Evolutionary conservation across 176 grass and related monocot species (phyloP).

Genomic region (Ananas comosus): DNA sequence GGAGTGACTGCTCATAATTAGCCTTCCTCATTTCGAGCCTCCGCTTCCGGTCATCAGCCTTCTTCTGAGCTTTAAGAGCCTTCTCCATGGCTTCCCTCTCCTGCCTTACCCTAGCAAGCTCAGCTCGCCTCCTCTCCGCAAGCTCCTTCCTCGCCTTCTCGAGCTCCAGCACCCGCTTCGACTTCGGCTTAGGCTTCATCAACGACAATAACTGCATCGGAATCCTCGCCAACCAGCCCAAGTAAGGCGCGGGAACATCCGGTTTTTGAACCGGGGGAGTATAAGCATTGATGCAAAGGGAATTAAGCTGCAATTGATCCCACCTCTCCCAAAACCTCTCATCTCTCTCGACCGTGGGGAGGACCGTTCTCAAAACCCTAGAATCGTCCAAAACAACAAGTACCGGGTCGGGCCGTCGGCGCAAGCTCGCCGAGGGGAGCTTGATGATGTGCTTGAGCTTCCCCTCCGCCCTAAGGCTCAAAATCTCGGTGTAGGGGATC

Average conservation of each 20-base stretch:
- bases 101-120: constrained; percentile 6
- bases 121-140: constrained; percentile 1
- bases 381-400: constrained; percentile 18
- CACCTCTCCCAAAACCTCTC: constrained; percentile 24
- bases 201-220: neutral
- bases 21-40: constrained; percentile 11
- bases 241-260: constrained; percentile 15
- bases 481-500: constrained; percentile 20
- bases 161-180: constrained; percentile 21
- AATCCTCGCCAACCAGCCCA: constrained; percentile 22
- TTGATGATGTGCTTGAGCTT: constrained; percentile 24
- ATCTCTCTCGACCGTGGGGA: constrained; percentile 16
- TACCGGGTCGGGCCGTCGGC: constrained; percentile 3
- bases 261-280: constrained; percentile 16
- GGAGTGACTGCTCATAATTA: constrained; percentile 19
- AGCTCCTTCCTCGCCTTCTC: constrained; percentile 25
- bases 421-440: constrained; percentile 12
- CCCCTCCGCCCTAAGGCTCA: constrained; percentile 16
- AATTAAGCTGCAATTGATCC: constrained; percentile 22
- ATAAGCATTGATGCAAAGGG: constrained; percentile 25
- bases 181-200: constrained; percentile 18
- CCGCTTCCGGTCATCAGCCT: constrained; percentile 17
- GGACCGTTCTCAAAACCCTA: constrained; percentile 19
- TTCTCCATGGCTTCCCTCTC: constrained; percentile 21
- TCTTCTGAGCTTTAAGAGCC: constrained; percentile 17